Percentiles rank a stretch among this genome's conserved stretches.
phyloP scores from a whole-genome alignment of 2,329 filamentous ascomycete species.

The Cryphonectria parasitica region DNA sequence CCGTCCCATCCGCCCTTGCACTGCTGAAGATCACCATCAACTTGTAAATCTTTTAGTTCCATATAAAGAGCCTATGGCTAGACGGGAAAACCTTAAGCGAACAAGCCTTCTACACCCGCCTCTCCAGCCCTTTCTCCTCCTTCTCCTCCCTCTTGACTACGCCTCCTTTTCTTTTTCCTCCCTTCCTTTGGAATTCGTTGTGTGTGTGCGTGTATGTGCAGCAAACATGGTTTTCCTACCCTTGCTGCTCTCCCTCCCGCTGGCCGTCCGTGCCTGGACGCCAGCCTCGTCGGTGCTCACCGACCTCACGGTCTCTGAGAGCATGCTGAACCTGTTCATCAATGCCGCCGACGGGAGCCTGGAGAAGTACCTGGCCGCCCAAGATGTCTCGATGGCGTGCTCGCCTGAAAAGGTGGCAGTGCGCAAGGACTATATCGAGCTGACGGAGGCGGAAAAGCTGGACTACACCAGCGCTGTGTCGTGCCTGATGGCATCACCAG shows the following conservation, averaged over 20 bases:
- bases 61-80: neutral
- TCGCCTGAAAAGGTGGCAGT: neutral
- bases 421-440: neutral
- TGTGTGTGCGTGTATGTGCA: neutral
- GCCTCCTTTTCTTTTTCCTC: neutral
- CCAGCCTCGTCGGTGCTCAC: slow-evolving; percentile 14
- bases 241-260: slow-evolving; percentile 1
- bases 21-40: neutral
- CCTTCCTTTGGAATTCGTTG: neutral
- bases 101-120: neutral
- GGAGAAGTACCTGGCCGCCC: neutral
- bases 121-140: neutral
- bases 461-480: slow-evolving; percentile 10
- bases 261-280: slow-evolving; percentile 16
- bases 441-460: neutral
- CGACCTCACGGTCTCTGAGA: slow-evolving; percentile 6
- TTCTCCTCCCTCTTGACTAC: neutral
- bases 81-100: neutral
- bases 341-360: neutral
- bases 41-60: neutral
- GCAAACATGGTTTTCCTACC: slow-evolving; percentile 6
- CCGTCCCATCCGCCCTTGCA: neutral
- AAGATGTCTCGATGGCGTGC: neutral
- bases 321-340: slow-evolving; percentile 12
- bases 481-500: slow-evolving; percentile 9